phyloP scores from a whole-genome alignment of 768 basidiomycete species.

The Lactifluus subvellereus region DNA sequence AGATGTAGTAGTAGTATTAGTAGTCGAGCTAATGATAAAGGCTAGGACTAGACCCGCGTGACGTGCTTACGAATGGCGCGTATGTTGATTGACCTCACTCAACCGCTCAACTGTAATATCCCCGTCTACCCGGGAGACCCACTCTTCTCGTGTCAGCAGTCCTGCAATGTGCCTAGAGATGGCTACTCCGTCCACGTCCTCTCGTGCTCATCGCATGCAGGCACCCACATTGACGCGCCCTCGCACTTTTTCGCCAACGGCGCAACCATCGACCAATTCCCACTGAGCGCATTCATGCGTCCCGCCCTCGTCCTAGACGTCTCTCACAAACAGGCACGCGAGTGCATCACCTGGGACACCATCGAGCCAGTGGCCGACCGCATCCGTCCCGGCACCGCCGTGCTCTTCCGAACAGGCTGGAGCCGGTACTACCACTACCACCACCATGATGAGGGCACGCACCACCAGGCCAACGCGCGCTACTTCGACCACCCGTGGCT shows the following conservation, averaged over 20 bases:
- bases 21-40: slow-evolving; percentile 8
- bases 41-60: background rate
- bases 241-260: slow-evolving; percentile 27
- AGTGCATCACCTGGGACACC: slow-evolving; percentile 26
- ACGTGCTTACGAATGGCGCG: background rate
- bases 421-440: slow-evolving; percentile 19
- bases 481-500: slow-evolving; percentile 31
- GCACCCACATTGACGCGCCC: slow-evolving; percentile 31
- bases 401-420: slow-evolving; percentile 30
- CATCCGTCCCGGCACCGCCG: slow-evolving; percentile 23
- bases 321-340: slow-evolving; percentile 22
- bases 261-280: slow-evolving; percentile 27
- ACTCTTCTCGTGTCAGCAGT: slow-evolving; percentile 22
- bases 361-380: slow-evolving; percentile 21
- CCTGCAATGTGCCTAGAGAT: slow-evolving; percentile 20
- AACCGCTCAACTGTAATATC: slow-evolving; percentile 14
- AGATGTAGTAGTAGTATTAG: slow-evolving; percentile 11
- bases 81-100: slow-evolving; percentile 24
- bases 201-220: slow-evolving; percentile 28
- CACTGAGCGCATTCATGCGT: slow-evolving; percentile 26
- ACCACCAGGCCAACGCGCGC: background rate
- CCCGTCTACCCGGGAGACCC: slow-evolving; percentile 31
- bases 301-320: slow-evolving; percentile 29
- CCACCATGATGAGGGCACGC: background rate
- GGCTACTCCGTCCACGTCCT: slow-evolving; percentile 27